A percentile compares a stretch with the other conserved stretches of the same genome.
phyloP scores from a whole-genome alignment of 768 basidiomycete genomes.

The Tylopilus plumbeoviolaceoides region DNA sequence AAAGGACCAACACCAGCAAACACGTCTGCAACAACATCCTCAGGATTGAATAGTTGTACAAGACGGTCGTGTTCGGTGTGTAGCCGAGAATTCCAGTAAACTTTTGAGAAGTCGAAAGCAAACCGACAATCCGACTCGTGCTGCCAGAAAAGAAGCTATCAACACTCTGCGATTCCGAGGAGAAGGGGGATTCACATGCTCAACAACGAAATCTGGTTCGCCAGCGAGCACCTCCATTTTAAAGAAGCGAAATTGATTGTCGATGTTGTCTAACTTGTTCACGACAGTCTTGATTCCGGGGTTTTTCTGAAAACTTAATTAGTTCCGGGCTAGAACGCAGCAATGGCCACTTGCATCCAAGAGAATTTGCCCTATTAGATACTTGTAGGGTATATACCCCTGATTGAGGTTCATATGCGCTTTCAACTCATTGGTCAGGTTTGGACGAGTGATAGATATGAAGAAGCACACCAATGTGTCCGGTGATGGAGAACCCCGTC shows the following conservation, averaged over 20 bases:
- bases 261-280: constrained; percentile 88
- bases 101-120: constrained; percentile 89
- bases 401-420: constrained; percentile 90
- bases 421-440: constrained; percentile 28
- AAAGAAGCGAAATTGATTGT: constrained; percentile 86
- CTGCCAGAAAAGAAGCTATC: constrained; percentile 37
- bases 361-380: constrained; percentile 87
- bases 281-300: constrained; percentile 80
- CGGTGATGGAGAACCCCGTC: constrained; percentile 80
- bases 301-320: constrained; percentile 67
- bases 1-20: constrained; percentile 99
- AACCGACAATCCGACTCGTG: constrained; percentile 83
- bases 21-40: constrained; percentile 86
- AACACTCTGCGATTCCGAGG: neutral
- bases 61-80: constrained; percentile 89
- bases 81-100: constrained; percentile 98
- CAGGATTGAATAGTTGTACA: constrained; percentile 64
- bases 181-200: constrained; percentile 58
- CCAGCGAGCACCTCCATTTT: constrained; percentile 97
- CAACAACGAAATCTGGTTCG: constrained; percentile 79
- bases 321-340: constrained; percentile 1
- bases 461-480: constrained; percentile 78
- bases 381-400: constrained; percentile 88
- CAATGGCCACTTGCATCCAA: constrained; percentile 63
- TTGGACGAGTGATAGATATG: neutral